phyloP scores from a whole-genome alignment of 2,329 filamentous ascomycete genomes.

The Penicillium sp. region DNA sequence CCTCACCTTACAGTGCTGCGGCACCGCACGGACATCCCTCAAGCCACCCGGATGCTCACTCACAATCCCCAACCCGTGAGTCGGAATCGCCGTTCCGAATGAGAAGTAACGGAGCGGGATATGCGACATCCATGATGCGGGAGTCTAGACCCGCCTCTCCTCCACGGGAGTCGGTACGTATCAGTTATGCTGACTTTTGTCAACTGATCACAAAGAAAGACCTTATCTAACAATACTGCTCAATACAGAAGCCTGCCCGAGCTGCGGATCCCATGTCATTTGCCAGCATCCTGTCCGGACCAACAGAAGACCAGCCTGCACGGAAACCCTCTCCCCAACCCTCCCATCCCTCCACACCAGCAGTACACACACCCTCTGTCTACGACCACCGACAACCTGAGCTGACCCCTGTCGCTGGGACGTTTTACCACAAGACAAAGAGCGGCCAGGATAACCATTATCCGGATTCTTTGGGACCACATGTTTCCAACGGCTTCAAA shows the following conservation, averaged over 20 bases:
- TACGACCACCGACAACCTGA: slow-evolving; percentile 17
- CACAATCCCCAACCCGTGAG: slow-evolving; percentile 46
- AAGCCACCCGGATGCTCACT: slow-evolving; percentile 36
- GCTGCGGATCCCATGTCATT: slow-evolving; percentile 91
- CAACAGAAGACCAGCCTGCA: slow-evolving; percentile 61
- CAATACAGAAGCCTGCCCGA: slow-evolving; percentile 65
- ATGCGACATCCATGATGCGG: slow-evolving; percentile 33
- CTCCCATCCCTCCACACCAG: slow-evolving; percentile 17
- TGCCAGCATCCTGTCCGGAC: slow-evolving; percentile 85
- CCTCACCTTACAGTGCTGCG: slow-evolving; percentile 39
- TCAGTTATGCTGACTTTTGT: neutral
- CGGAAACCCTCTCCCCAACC: slow-evolving; percentile 52
- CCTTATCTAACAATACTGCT: slow-evolving; percentile 14
- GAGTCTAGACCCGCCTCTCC: slow-evolving; percentile 36
- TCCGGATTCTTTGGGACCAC: slow-evolving; percentile 3
- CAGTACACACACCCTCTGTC: slow-evolving; percentile 14
- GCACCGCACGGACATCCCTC: slow-evolving; percentile 45
- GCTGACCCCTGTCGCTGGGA: slow-evolving; percentile 25
- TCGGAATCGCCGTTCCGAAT: slow-evolving; percentile 36
- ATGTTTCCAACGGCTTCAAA: slow-evolving; percentile 18
- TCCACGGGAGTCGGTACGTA: slow-evolving; percentile 43
- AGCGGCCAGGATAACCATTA: slow-evolving; percentile 27
- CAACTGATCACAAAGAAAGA: neutral
- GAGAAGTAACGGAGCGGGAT: slow-evolving; percentile 32
- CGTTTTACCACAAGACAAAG: slow-evolving; percentile 32